Evolutionary conservation across 169 alveolate genomes (phyloP), one percentile per base, ranked within the genome.

Genomic region (Babesia caballi): DNA sequence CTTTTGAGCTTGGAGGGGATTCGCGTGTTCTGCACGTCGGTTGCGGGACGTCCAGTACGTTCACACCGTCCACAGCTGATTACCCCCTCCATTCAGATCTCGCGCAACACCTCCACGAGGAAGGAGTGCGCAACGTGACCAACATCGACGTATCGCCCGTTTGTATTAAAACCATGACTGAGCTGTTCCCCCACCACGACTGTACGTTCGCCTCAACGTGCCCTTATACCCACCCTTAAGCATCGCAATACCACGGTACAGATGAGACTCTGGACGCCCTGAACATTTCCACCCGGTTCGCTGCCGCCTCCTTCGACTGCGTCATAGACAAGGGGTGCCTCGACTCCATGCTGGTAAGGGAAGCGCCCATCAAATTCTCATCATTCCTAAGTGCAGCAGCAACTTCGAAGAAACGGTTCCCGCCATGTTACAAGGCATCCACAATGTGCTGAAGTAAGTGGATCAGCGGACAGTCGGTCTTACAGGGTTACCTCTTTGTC

Each of bases 301-400:
- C 57, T 59, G 89, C 50, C 41, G 82, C 40, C 52, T 70, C 82
- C 19, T 87, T 77, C 53, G 92, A 87, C 57, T 35, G 78, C 15
- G 59, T 83, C 56, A 80, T 87, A n/a, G 92, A 87, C 81, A 87
- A 87, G 63, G 92, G 91, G 19, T 87, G 92, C 69, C 71, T 87
- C 41, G 92, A 87, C 50, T 69, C 92, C 42, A 53, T 87, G 35
- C 75, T 87, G 61, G 83, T 66, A 19, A 14, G 40, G 11, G 19
- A 36, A 30, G 33, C 6, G 15, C 5, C 3, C 23, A 11, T 1
- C 54, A 3, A 9, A 15, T 49, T 19, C 0, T 27, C 30, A 17
- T n/a, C 21, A 15, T 52, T 15, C 61, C n/a, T n/a, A n/a, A 77
- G 86, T 77, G 86, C 50, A 27, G 30, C 54, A 56, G 46, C 32